Evolutionary conservation across 2,329 filamentous ascomycete genomes (phyloP).

Genomic region (Sordariomycetes sp.): DNA sequence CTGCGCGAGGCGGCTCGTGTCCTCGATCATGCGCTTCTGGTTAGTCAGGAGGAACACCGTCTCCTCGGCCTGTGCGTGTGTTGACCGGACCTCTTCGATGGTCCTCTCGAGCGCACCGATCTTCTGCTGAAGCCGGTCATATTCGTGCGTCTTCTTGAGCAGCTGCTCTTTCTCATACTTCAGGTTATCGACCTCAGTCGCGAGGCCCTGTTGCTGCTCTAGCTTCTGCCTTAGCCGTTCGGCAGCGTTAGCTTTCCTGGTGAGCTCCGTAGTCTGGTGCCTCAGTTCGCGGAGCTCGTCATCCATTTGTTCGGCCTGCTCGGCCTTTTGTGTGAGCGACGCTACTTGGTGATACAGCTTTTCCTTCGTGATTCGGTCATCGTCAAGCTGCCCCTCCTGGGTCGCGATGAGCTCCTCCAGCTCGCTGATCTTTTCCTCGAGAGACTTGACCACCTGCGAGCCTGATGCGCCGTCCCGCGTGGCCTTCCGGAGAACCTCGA

Average conservation of each 20-base stretch:
- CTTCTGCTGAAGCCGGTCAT: constrained; percentile 22
- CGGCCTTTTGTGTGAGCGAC: constrained; percentile 31
- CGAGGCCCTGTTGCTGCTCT: constrained; percentile 39
- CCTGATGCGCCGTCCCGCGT: constrained; percentile 40
- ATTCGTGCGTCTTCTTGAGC: constrained; percentile 30
- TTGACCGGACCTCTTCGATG: constrained; percentile 17
- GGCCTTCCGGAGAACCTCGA: constrained; percentile 37
- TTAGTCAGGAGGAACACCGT: constrained; percentile 18
- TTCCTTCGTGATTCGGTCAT: constrained; percentile 32
- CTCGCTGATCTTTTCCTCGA: constrained; percentile 49
- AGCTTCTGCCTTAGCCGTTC: constrained; percentile 55
- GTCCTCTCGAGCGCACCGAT: constrained; percentile 23
- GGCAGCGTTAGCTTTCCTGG: constrained; percentile 52
- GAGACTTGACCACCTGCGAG: constrained; percentile 37
- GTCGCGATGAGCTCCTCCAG: constrained; percentile 62
- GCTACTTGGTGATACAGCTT: constrained; percentile 36
- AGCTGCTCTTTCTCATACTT: constrained; percentile 44
- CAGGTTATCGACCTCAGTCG: constrained; percentile 43
- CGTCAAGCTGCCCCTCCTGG: constrained; percentile 56
- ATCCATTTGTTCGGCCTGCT: constrained; percentile 38
- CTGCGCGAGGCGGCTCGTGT: constrained; percentile 31
- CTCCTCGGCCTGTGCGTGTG: constrained; percentile 4
- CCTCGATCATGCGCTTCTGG: constrained; percentile 33
- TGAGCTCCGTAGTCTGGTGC: constrained; percentile 45
- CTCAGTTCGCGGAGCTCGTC: constrained; percentile 51